Evolutionary conservation across 352 stramenopile species (phyloP).

Genomic region (Pythium monospermum): DNA sequence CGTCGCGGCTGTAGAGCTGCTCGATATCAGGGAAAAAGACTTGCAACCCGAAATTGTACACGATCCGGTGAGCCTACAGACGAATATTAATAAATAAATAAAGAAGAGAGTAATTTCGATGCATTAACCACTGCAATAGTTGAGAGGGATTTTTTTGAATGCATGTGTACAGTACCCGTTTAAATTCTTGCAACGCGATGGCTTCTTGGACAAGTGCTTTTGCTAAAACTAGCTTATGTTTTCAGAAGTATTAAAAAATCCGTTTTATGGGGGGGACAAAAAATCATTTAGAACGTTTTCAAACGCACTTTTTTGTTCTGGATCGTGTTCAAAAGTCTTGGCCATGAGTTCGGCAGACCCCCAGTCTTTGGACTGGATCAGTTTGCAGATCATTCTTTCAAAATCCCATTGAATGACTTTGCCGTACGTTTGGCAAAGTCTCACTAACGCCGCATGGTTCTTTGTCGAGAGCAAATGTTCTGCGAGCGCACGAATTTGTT

Average conservation of each 20-base stretch:
- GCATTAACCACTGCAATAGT: background rate
- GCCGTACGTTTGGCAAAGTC: constrained; percentile 33
- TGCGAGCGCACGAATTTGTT: constrained; percentile 20
- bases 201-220: constrained; percentile 46
- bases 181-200: constrained; percentile 50
- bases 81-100: background rate
- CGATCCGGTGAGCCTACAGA: constrained; percentile 50
- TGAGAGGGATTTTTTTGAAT: background rate
- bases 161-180: constrained; percentile 28
- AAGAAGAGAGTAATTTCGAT: background rate
- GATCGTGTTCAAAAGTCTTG: constrained; percentile 29
- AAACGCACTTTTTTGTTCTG: constrained; percentile 7
- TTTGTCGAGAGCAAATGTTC: constrained; percentile 31
- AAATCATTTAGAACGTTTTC: background rate
- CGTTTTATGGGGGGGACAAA: background rate
- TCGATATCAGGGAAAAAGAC: constrained; percentile 54
- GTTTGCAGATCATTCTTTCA: constrained; percentile 24
- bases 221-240: constrained; percentile 27
- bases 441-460: constrained; percentile 47
- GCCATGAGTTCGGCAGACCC: constrained; percentile 44
- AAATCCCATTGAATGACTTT: constrained; percentile 32
- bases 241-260: background rate
- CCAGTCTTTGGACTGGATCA: constrained; percentile 58
- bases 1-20: constrained; percentile 56
- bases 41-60: constrained; percentile 45